phyloP scores from a whole-genome alignment of 2,329 filamentous ascomycete species.

The Arthrobotrys pseudoclavata region DNA sequence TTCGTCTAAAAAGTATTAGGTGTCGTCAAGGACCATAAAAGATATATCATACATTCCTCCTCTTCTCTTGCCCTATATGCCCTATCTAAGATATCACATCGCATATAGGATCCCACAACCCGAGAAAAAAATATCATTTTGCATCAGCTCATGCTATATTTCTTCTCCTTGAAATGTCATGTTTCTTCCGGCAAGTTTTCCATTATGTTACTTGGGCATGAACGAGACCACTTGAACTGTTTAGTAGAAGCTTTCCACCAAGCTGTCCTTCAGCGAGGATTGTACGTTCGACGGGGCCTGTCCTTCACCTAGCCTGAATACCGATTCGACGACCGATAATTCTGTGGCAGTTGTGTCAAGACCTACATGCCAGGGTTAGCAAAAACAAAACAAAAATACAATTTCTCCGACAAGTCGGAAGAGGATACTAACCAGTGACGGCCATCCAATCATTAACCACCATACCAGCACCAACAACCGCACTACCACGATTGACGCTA shows the following conservation, averaged over 20 bases:
- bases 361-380: conserved; percentile 68
- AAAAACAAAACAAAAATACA: background rate
- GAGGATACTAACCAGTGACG: conserved; percentile 72
- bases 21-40: background rate
- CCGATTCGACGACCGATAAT: conserved; percentile 93
- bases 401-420: too few species aligned
- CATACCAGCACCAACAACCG: conserved; percentile 96
- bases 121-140: background rate
- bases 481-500: conserved; percentile 89
- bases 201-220: conserved; percentile 26
- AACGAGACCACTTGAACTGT: conserved; percentile 28
- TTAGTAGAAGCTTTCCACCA: conserved; percentile 99
- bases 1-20: conserved; percentile 27
- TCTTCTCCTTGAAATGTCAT: background rate
- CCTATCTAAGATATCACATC: background rate
- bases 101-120: too few species aligned
- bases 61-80: background rate
- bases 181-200: conserved; percentile 12
- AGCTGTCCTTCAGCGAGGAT: conserved; percentile 91
- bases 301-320: conserved; percentile 93
- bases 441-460: conserved; percentile 98
- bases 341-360: conserved; percentile 97
- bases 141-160: background rate
- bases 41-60: conserved; percentile 20
- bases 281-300: conserved; percentile 82